Evolutionary conservation across 2,329 filamentous ascomycete genomes (phyloP).

Genomic region (Shiraia sp.): DNA sequence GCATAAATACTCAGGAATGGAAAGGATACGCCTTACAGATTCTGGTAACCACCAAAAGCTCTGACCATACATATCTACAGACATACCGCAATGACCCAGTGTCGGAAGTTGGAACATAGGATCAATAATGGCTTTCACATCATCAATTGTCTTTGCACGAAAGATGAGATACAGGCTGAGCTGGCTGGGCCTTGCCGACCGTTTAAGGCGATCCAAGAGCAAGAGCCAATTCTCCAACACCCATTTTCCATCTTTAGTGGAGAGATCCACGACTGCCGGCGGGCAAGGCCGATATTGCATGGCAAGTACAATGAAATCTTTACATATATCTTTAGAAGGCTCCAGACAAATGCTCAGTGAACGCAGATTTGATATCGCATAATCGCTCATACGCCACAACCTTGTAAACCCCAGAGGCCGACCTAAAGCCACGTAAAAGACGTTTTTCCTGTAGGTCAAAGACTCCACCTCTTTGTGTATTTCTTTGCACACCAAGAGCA

Average conservation of each 20-base stretch:
- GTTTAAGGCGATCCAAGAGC: conserved; percentile 1
- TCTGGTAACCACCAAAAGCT: not conserved
- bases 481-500: conserved; percentile 1
- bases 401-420: conserved; percentile 2
- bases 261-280: not conserved
- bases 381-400: conserved; percentile 3
- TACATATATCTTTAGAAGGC: no score
- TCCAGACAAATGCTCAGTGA: conserved; percentile 8
- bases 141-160: conserved; percentile 1
- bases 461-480: conserved; percentile 4
- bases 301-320: not conserved
- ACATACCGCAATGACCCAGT: conserved; percentile 10
- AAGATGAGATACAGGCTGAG: conserved; percentile 5
- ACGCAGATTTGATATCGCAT: conserved; percentile 2
- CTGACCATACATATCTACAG: conserved; percentile 2
- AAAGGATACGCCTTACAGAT: not conserved
- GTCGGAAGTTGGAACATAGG: conserved; percentile 5
- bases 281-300: not conserved
- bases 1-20: not conserved
- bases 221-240: conserved; percentile 1
- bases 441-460: not conserved
- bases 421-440: conserved; percentile 1
- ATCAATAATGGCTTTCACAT: conserved; percentile 2
- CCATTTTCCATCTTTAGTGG: conserved; percentile 2
- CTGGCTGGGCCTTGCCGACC: not conserved